Base-by-base conservation (phyloP, 2,329 filamentous ascomycete genomes). In the Arthrobotrys entomopaga region DNA sequence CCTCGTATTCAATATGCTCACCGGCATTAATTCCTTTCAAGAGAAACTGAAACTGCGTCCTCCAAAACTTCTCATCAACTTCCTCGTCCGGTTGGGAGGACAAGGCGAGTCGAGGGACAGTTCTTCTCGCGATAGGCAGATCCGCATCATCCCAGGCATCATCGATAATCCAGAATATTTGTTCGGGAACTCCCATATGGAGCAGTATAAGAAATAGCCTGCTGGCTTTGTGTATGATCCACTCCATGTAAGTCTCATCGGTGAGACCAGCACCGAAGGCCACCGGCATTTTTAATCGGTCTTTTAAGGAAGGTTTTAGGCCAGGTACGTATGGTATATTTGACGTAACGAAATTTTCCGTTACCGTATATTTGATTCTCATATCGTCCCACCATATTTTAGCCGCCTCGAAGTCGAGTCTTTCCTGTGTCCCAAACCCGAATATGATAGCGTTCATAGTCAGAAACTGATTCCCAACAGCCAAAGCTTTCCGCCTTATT, bases 71-170 rank as follows among this genome's bases (percentile, higher is more conserved):
- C 49, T 75, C 65, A 19, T 75, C 71, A 22, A 70, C 26, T 79
- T 84, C 86, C 78, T 90, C 88, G 16, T 90, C 80, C 61, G 85
- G 86, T 72, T 88, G 86, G 79, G 91, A 87, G 56, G 87, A 87
- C 49, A 92, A 82, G 20, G 85, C 84, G 11, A 92, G 84, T 54
- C 86, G 86, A 77, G 86, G 85, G 53, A 92, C 85, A 70, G 90
- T 87, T 60, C 90, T 87, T 63, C 86, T 83, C 3, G 88, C 84
- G 50, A 93, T 84, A 5, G 91, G 91, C 53, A 93, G 83, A 81
- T 93, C 90, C 58, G 87, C 85, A 78, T 93, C 91, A 77, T 91
- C 89, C 90, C 90, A 92, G 19, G 88, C 89, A 78, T 90, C 88
- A 80, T 93, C 90, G 65, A 93, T 87, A 61, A 91, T 84, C 49